phyloP scores from a whole-genome alignment of 1,284 basidiomycete species.

The Cystobasidium sp. region DNA sequence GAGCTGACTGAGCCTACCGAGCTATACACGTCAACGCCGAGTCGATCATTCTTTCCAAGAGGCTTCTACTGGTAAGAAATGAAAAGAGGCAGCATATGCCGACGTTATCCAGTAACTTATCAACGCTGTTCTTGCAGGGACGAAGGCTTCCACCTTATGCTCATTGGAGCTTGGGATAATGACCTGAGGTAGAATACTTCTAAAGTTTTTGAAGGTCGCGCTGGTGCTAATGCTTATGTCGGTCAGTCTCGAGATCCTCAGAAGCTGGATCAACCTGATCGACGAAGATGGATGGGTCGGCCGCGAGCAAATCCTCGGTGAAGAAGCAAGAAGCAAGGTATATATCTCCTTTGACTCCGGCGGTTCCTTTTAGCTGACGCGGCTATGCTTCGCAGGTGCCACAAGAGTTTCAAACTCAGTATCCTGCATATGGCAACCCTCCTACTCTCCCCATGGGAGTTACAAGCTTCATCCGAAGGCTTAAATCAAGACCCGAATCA shows the following conservation, averaged over 20 bases:
- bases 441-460: constrained; percentile 90
- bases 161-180: constrained; percentile 89
- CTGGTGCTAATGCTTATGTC: constrained; percentile 1
- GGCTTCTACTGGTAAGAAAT: constrained; percentile 85
- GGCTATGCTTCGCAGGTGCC: constrained; percentile 66
- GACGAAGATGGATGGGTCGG: constrained; percentile 94
- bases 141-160: constrained; percentile 90
- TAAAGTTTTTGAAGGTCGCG: neutral
- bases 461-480: constrained; percentile 78
- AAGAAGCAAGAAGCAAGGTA: constrained; percentile 88
- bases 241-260: constrained; percentile 78
- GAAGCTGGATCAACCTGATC: constrained; percentile 85
- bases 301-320: constrained; percentile 91
- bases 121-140: constrained; percentile 65
- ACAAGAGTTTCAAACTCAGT: constrained; percentile 84
- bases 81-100: too few relatives aligned
- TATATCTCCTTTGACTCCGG: constrained; percentile 18
- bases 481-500: constrained; percentile 59
- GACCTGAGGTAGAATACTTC: constrained; percentile 69
- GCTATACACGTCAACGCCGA: constrained; percentile 89
- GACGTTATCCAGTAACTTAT: constrained; percentile 13
- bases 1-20: constrained; percentile 72
- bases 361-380: neutral
- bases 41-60: constrained; percentile 91
- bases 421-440: constrained; percentile 90